These are phyloP conservation scores for Penicillium crystallinum DNA, from an alignment of 495 filamentous ascomycete genomes.

Conservation along the genomic window DNA sequence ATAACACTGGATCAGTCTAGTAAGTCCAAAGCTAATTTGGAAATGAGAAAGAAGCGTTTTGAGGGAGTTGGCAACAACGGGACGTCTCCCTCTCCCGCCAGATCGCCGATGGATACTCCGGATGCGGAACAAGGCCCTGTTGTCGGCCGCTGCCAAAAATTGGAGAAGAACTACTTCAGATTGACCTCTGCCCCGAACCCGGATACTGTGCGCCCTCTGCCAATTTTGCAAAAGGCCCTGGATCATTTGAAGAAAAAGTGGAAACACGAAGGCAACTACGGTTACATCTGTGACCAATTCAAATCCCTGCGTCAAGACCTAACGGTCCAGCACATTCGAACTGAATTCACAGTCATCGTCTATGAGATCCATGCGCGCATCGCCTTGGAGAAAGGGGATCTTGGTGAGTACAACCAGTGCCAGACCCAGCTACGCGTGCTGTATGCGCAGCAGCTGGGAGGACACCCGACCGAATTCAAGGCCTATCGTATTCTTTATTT, in stretches of 20 bases:
- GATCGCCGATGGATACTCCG: slow-evolving; percentile 53
- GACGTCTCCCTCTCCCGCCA: slow-evolving; percentile 45
- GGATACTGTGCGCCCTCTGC: slow-evolving; percentile 78
- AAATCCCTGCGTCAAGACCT: slow-evolving; percentile 98
- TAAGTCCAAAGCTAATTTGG: slow-evolving; percentile 86
- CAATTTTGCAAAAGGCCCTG: slow-evolving; percentile 73
- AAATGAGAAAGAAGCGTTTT: slow-evolving; percentile 85
- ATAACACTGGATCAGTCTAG: slow-evolving; percentile 52
- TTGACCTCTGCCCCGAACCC: slow-evolving; percentile 86
- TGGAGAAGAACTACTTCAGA: slow-evolving; percentile 93
- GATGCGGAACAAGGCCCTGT: slow-evolving; percentile 66
- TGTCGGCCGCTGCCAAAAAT: slow-evolving; percentile 72
- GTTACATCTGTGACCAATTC: slow-evolving; percentile 98
- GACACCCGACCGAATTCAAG: slow-evolving; percentile 92
- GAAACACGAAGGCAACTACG: slow-evolving; percentile 89
- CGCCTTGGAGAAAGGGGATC: slow-evolving; percentile 95
- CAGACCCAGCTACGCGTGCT: slow-evolving; percentile 93
- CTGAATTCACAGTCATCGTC: slow-evolving; percentile 88
- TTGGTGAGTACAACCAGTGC: slow-evolving; percentile 99
- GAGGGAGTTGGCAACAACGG: slow-evolving; percentile 56
- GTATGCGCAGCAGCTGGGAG: slow-evolving; percentile 79
- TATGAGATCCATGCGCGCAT: slow-evolving; percentile 98
- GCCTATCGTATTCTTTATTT: slow-evolving; percentile 99
- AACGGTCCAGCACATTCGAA: slow-evolving; percentile 95
- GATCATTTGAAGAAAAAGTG: slow-evolving; percentile 91